Base-by-base conservation (phyloP, 306 rosid genomes). In the Quercus engelmannii region DNA sequence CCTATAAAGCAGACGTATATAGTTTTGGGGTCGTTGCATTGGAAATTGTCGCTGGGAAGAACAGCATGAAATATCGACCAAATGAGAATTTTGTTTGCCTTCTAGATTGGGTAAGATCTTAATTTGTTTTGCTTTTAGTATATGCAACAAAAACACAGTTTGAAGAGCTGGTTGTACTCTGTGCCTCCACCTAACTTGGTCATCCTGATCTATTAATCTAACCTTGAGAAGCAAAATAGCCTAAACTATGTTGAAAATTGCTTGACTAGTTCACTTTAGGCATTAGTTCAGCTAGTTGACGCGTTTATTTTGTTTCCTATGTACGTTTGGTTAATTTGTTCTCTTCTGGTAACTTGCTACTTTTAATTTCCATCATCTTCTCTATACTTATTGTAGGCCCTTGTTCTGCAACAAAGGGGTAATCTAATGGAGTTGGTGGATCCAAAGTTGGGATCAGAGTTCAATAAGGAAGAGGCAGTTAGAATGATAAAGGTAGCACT, bases 21-120 rank as follows among this genome's bases (percentile, higher is more conserved):
- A 88, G 93, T 77, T 91, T 76, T 17, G 90, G 97, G 55, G 73
- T 89, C 31, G 90, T 91, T 74, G 86, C 83, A 51, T 71, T 89
- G 83, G 97, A 91, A 79, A 33, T 79, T 57, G 33, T 86, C 1
- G 85, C 87, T 62, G 92, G 97, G 31, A 85, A 69, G 76, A 89
- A 62, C 62, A 87, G 81, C 67, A 78, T 81, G 15, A 82, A 72
- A 74, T 86, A 55, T 77, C 56, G 75, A 33, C 82, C 88, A 68
- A 69, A 75, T 77, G 92, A 89, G 74, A 70, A 85, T 49, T 83
- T 33, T 80, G 83, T 88, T 26, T 89, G 92, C 76, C 96, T 91
- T 76, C 58, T 89, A 71, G 96, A 91, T 58, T 77, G 80, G 91
- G 96, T 91, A 84, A 73, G 75, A 30, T 58, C 52, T 25, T 25